Base-by-base conservation (phyloP, 2,329 filamentous ascomycete species). In the Colletotrichum zoysiae region DNA sequence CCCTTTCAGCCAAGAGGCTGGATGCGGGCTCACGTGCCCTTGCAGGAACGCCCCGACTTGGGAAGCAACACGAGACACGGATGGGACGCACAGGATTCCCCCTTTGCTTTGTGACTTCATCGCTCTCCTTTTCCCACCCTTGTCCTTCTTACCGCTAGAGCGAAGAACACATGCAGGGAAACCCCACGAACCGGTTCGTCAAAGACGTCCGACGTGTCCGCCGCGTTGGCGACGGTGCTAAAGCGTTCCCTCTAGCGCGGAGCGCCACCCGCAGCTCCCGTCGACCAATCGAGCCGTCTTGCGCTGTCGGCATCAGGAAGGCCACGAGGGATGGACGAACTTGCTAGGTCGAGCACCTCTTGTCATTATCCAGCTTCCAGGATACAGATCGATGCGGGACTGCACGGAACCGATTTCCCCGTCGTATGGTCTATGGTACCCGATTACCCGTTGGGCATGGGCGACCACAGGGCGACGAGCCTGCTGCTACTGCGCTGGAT, bases 31-130 rank as follows among this genome's bases (percentile, higher is more conserved):
- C 33, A 16, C 20, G 12, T 26, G 53, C 42, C 48, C 63, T 70
- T 70, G 67, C 63, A 70, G 67, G 63, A 60, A 60, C 67, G 35
- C 56, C 46, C 1, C 18, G 16, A n/a, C 56, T 33, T 48, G 9
- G 46, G 46, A 48, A 48, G 35, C 30, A 12, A 12, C 12, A 33
- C 20, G 12, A 40, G 44, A n/a, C n/a, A 18, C 50, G 1, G 4
- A n/a, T 1, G 6, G 23, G 20, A 38, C 44, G n/a, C 44, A 16
- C 42, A 9, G 0, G 6, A 26, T 26, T 35, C 12, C 16, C 16
- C n/a, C n/a, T 48, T 23, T 6, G 1, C 9, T 23, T 1, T 12
- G 12, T 20, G 35, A 23, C 56, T 44, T 42, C 35, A 26, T 20
- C 6, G 3, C 30, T 18, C 2, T 1, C 16, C 26, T n/a, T 18